These are phyloP conservation scores for Plasmodium billcollinsi DNA, from an alignment of 169 alveolate genomes.

Conservation along the genomic window DNA sequence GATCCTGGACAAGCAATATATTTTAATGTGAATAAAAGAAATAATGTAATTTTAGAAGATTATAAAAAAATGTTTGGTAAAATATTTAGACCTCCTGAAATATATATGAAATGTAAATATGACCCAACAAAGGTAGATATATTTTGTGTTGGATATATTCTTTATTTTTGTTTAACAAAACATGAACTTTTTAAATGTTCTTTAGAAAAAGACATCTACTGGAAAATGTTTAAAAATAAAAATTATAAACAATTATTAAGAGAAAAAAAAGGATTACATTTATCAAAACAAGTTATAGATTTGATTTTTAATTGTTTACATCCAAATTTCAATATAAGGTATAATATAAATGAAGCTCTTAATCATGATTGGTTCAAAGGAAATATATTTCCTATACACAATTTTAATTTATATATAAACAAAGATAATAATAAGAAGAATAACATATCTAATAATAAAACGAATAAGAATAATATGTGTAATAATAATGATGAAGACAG, in stretches of 20 bases:
- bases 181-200: constrained; percentile 83
- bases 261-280: constrained; percentile 74
- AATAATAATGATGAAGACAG: neutral
- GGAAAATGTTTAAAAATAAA: constrained; percentile 67
- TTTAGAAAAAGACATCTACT: constrained; percentile 45
- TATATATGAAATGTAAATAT: constrained; percentile 77
- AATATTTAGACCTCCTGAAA: constrained; percentile 88
- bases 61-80: constrained; percentile 82
- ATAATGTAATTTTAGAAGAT: constrained; percentile 60
- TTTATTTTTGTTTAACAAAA: constrained; percentile 84
- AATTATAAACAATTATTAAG: constrained; percentile 57
- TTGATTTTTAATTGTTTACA: constrained; percentile 76
- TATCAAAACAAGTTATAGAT: constrained; percentile 72
- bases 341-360: constrained; percentile 69
- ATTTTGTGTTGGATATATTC: constrained; percentile 87
- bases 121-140: constrained; percentile 86
- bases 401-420: constrained; percentile 10
- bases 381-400: constrained; percentile 23
- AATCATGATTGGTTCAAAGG: constrained; percentile 76
- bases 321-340: constrained; percentile 67
- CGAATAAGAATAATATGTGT: neutral
- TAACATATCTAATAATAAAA: neutral
- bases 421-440: neutral
- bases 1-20: constrained; percentile 88
- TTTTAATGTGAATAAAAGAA: constrained; percentile 26